Base-by-base conservation (phyloP, 495 filamentous ascomycete species). In the Acidiella bohemica region DNA sequence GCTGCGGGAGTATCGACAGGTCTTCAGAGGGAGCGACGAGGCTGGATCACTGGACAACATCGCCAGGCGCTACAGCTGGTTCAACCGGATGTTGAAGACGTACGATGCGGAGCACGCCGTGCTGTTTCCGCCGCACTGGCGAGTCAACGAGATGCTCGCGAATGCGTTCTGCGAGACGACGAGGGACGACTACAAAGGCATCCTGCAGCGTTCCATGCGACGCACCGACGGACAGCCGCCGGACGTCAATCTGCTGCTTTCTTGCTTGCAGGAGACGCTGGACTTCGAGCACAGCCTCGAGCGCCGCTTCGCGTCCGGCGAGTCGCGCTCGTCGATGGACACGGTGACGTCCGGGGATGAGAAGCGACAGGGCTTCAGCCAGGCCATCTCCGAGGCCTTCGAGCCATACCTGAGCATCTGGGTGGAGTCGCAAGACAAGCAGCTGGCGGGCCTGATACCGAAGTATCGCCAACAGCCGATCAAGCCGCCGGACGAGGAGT, bases 1-100 rank as follows among this genome's bases (percentile, higher is more conserved):
- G 64, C 66, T 97, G 42, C 74, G 90, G 26, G 90, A 97, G 60
- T 97, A 97, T 56, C 73, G 90, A 23, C 84, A 93, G 57, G 79
- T 97, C 3, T 97, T 97, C 62, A 68, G 84, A 17, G 88, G 88
- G 19, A 95, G 87, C 57, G 90, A 97, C 60, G 90, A 97, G 58
- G 90, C 90, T 2, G 90, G 92, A 2, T 95, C 81, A 32, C 67
- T 97, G 62, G 90, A 97, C 65, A 97, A 97, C 53, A 97, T 97
- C 45, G 81, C 88, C 5, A 71, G 92, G 46, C 67, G 90, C 45
- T 97, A 94, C 58, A 81, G 88, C 6, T 97, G 90, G 90, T 92
- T 96, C 59, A 81, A 82, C 57, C 73, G 90, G 32, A 94, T 90
- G 71, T 64, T 96, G 55, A 94, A 94, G 66, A 86, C 81, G 10